Base-by-base conservation (phyloP, 139 green algal species). In the Diplosphaera chodatii region DNA sequence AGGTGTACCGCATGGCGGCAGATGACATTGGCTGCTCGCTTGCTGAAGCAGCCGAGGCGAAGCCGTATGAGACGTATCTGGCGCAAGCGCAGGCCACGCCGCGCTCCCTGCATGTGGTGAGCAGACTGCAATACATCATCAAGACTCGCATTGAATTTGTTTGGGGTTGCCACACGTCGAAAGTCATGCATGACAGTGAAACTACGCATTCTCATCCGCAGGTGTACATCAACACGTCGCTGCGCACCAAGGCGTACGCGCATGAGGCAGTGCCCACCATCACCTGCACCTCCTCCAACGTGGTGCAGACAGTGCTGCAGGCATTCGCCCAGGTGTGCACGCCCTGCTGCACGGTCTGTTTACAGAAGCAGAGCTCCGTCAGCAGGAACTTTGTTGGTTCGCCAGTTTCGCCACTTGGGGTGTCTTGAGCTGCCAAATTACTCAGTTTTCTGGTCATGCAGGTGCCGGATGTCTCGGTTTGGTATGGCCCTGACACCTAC, bases 401-500 rank as follows among this genome's bases (percentile, higher is more conserved):
- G n/a, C n/a, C n/a, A n/a, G n/a, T n/a, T n/a, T n/a, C n/a, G n/a
- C n/a, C n/a, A n/a, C n/a, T n/a, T n/a, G n/a, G n/a, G n/a, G n/a
- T n/a, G n/a, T n/a, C n/a, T n/a, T n/a, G n/a, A n/a, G n/a, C n/a
- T n/a, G n/a, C n/a, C n/a, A n/a, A n/a, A n/a, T n/a, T n/a, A n/a
- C n/a, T n/a, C n/a, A n/a, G n/a, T n/a, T n/a, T n/a, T n/a, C 10
- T 48, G 37, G 37, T 48, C 37, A 48, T 48, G 37, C 37, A 92
- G 82, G 86, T 96, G 8, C 88, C 87, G 0, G 81, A 91, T 28
- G 70, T 91, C 4, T 81, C 80, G 20, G 87, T 99, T n/a, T 98
- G 86, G 84, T 99, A 99, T 78, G 95, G 95, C 16, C 95, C 95
- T 13, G 95, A 99, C 87, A 95, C 95, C 13, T 99, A 99, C 90